A percentile compares a stretch with the other conserved stretches of the same genome.
Evolutionary conservation across 2,329 filamentous ascomycete genomes (phyloP).

Genomic region (Lachnellula occidentalis): DNA sequence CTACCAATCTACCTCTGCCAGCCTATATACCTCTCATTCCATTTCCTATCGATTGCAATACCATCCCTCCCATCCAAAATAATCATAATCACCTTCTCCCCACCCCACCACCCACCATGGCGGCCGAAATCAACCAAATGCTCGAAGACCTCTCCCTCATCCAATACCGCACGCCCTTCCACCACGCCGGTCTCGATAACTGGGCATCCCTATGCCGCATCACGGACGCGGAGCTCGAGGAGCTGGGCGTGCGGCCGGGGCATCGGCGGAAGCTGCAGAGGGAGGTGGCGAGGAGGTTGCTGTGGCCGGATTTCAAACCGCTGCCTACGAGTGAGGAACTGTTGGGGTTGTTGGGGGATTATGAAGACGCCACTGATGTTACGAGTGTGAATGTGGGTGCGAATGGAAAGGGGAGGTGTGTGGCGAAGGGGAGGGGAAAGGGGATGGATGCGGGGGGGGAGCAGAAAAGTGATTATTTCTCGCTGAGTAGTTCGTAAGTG

Average conservation of each 20-base stretch:
- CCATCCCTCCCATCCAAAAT: no score
- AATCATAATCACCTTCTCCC: no score
- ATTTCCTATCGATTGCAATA: no score
- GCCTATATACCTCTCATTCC: no score
- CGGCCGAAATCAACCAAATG: not conserved
- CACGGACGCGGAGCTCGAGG: not conserved
- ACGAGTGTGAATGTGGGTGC: no score
- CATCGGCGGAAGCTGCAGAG: not conserved
- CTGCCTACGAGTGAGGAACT: not conserved
- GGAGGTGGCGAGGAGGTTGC: not conserved
- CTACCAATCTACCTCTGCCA: no score
- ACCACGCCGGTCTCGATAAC: not conserved
- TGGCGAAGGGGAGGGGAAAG: not conserved
- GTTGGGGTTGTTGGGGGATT: not conserved
- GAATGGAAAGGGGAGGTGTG: no score
- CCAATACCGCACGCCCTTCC: not conserved
- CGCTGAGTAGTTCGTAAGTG: not conserved
- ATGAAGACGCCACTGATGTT: no score
- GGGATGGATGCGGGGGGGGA: not conserved
- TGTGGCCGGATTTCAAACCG: not conserved
- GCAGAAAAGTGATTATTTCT: not conserved
- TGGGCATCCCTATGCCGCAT: not conserved
- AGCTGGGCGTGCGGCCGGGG: not conserved
- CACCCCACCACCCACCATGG: not conserved
- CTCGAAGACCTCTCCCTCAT: not conserved